A percentile compares a stretch with the other conserved stretches of the same genome.
phyloP scores from a whole-genome alignment of 305 asterid genomes.

The Galium porrigens region DNA sequence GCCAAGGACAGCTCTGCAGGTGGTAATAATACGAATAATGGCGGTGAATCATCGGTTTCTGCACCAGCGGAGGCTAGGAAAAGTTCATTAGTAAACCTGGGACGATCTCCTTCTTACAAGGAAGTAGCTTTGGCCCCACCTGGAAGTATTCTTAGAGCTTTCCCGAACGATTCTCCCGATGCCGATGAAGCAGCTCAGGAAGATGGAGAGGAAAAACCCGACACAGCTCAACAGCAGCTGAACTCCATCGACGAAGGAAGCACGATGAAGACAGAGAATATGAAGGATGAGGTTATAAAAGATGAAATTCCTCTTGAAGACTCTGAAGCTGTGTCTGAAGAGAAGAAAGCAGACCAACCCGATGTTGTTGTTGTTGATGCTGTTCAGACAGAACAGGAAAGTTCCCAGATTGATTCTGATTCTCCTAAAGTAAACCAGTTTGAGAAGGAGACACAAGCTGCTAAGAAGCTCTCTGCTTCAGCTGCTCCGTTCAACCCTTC shows the following conservation, averaged over 20 bases:
- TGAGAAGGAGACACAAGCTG: constrained; percentile 28
- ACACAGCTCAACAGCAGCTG: constrained; percentile 23
- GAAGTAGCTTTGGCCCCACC: constrained; percentile 98
- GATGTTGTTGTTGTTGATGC: constrained; percentile 17
- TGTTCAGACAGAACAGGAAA: constrained; percentile 29
- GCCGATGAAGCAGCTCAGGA: constrained; percentile 22
- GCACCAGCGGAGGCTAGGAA: constrained; percentile 43
- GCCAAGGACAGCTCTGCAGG: constrained; percentile 33
- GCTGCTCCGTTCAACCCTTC: constrained; percentile 97
- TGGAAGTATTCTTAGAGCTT: constrained; percentile 56
- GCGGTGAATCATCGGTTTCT: constrained; percentile 34
- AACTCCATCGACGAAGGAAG: constrained; percentile 28
- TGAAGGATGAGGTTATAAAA: constrained; percentile 29
- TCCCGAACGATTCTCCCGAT: constrained; percentile 31
- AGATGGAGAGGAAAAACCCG: constrained; percentile 34
- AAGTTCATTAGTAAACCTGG: constrained; percentile 67
- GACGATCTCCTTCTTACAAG: constrained; percentile 92
- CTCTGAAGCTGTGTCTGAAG: constrained; percentile 23
- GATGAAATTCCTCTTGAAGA: constrained; percentile 29
- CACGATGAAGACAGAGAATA: constrained; percentile 23
- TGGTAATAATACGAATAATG: constrained; percentile 26
- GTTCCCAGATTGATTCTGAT: constrained; percentile 25
- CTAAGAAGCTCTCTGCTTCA: constrained; percentile 80
- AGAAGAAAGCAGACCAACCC: constrained; percentile 22
- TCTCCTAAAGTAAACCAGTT: constrained; percentile 25